Conservation (phyloP, 768 basidiomycete genomes). For the Suillus subaureus region DNA sequence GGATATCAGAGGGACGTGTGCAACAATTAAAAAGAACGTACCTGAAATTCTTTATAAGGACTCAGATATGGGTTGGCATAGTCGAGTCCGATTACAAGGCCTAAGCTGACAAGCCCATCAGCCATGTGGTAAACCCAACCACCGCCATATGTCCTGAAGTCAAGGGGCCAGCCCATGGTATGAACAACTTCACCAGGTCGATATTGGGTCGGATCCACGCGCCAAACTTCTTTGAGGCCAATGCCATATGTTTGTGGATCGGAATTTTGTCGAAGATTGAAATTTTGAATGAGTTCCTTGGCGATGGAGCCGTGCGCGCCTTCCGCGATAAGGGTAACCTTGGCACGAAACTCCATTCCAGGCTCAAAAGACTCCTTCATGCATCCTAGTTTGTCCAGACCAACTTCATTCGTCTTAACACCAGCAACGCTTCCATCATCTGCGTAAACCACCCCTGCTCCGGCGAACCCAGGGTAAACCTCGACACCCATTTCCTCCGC, state of each 20-base stretch:
- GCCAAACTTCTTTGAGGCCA: conserved; percentile 98
- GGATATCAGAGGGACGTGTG: conserved; percentile 12
- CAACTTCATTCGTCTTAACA: conserved; percentile 92
- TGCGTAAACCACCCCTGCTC: conserved; percentile 77
- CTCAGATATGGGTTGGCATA: conserved; percentile 92
- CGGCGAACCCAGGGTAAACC: conserved; percentile 96
- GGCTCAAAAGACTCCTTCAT: conserved; percentile 92
- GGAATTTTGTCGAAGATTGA: conserved; percentile 62
- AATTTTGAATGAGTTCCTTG: conserved; percentile 75
- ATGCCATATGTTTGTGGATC: conserved; percentile 96
- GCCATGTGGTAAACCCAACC: conserved; percentile 97
- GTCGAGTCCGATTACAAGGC: conserved; percentile 91
- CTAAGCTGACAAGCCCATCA: conserved; percentile 85
- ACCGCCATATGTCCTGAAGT: conserved; percentile 77
- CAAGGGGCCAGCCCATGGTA: conserved; percentile 92
- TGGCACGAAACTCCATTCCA: conserved; percentile 94
- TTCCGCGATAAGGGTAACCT: conserved; percentile 90
- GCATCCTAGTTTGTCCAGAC: conserved; percentile 72
- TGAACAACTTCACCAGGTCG: conserved; percentile 82
- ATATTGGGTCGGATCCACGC: conserved; percentile 66
- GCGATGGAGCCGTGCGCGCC: conserved; percentile 93
- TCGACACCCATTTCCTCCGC: conserved; percentile 91
- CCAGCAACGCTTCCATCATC: conserved; percentile 55
- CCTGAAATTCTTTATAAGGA: conserved; percentile 94
- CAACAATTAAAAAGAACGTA: conserved; percentile 32